Evolutionary conservation across 2,329 filamentous ascomycete genomes (phyloP).

Genomic region (Aspergillus tamarii): DNA sequence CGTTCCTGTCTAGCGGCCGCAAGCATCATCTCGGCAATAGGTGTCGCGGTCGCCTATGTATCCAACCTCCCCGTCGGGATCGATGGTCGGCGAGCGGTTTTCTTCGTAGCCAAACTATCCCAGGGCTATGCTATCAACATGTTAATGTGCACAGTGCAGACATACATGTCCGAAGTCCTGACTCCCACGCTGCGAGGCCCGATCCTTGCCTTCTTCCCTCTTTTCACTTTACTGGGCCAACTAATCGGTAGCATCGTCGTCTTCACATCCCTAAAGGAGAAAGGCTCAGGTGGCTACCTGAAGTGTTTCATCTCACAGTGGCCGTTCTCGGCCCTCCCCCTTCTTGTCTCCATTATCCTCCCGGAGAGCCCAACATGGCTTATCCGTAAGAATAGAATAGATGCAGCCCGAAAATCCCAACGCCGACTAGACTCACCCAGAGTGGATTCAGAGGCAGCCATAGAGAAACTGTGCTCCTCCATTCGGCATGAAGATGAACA

Average conservation of each 20-base stretch:
- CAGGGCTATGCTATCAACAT: conserved; percentile 52
- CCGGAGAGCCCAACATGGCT: conserved; percentile 58
- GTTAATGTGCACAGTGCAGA: conserved; percentile 48
- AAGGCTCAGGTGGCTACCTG: conserved; percentile 34
- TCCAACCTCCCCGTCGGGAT: conserved; percentile 35
- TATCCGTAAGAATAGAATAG: conserved; percentile 45
- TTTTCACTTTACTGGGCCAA: conserved; percentile 54
- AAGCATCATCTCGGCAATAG: conserved; percentile 41
- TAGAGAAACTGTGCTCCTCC: conserved; percentile 42
- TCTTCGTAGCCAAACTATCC: conserved; percentile 51
- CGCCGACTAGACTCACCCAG: conserved; percentile 52
- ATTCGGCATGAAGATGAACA: conserved; percentile 56
- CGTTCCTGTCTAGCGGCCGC: conserved; percentile 40
- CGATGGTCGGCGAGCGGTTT: conserved; percentile 40
- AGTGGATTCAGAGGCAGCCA: conserved; percentile 36
- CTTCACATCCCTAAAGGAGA: conserved; percentile 34
- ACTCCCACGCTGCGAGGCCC: conserved; percentile 52
- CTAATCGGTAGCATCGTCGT: conserved; percentile 51
- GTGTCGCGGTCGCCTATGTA: conserved; percentile 41
- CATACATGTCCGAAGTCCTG: conserved; percentile 57
- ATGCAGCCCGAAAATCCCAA: conserved; percentile 48
- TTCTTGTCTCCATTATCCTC: conserved; percentile 49
- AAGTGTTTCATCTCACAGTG: conserved; percentile 31
- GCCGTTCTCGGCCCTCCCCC: conserved; percentile 41
- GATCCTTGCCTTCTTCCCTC: conserved; percentile 53